phyloP scores from a whole-genome alignment of 2,329 filamentous ascomycete genomes.

The Pezizomycotina sp. region DNA sequence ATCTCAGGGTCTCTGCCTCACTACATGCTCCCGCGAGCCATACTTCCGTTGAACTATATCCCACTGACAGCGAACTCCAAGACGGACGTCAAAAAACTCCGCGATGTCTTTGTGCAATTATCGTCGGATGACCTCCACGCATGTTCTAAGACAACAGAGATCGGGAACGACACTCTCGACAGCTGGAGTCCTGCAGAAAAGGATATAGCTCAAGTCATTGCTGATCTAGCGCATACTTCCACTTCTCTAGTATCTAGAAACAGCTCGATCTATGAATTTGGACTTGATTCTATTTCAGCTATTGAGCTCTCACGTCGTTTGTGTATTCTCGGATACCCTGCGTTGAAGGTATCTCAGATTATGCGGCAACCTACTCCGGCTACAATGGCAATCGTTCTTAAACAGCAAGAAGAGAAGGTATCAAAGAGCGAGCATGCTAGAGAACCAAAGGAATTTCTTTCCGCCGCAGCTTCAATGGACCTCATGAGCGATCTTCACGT shows the following conservation, averaged over 20 bases:
- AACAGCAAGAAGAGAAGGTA: not conserved
- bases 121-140: no score
- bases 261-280: conserved; percentile 60
- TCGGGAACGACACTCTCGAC: conserved; percentile 27
- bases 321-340: conserved; percentile 31
- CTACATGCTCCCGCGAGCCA: conserved; percentile 65
- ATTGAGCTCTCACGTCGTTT: conserved; percentile 51
- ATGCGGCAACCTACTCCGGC: conserved; percentile 52
- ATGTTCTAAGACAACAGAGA: conserved; percentile 25
- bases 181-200: conserved; percentile 42
- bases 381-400: conserved; percentile 36
- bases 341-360: conserved; percentile 50
- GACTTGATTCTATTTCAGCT: conserved; percentile 68
- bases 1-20: conserved; percentile 43
- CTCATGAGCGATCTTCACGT: conserved; percentile 20
- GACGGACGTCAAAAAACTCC: conserved; percentile 44
- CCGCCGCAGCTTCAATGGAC: conserved; percentile 26
- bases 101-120: conserved; percentile 13
- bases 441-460: conserved; percentile 25
- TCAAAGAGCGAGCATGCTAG: conserved; percentile 3
- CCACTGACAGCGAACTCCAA: conserved; percentile 64
- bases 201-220: conserved; percentile 40
- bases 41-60: conserved; percentile 52
- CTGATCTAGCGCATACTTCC: conserved; percentile 35
- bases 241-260: conserved; percentile 39